phyloP scores from a whole-genome alignment of 305 asterid genomes.

The Rubia peregrina region DNA sequence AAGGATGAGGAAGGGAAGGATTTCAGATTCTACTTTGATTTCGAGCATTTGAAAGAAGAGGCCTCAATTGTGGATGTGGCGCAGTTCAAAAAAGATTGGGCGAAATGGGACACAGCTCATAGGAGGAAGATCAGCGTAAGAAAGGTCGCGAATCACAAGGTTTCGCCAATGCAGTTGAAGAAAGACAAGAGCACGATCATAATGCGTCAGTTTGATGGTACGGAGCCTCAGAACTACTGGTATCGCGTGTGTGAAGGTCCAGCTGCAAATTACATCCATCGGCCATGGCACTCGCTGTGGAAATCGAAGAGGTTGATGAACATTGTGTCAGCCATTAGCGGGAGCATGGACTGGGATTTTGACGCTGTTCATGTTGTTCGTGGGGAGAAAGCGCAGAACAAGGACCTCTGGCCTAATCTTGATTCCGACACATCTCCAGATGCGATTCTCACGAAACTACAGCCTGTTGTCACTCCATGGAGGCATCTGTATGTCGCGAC shows the following conservation, averaged over 20 bases:
- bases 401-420: conserved; percentile 68
- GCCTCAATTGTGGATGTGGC: conserved; percentile 64
- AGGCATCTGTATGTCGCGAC: conserved; percentile 84
- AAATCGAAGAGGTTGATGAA: conserved; percentile 88
- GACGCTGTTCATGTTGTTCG: conserved; percentile 90
- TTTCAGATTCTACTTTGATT: conserved; percentile 81
- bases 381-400: conserved; percentile 71
- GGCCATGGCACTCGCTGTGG: conserved; percentile 88
- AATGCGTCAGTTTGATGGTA: conserved; percentile 65
- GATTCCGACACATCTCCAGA: conserved; percentile 86
- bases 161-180: conserved; percentile 58
- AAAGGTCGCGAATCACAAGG: conserved; percentile 52
- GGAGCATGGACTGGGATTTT: conserved; percentile 97
- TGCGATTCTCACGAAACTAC: conserved; percentile 55
- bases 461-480: conserved; percentile 49
- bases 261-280: conserved; percentile 53
- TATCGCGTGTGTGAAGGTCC: conserved; percentile 92
- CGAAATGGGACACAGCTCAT: conserved; percentile 62
- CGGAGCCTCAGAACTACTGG: conserved; percentile 89
- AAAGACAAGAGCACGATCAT: conserved; percentile 68
- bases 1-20: conserved; percentile 87
- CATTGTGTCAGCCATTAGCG: conserved; percentile 81
- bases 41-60: conserved; percentile 78
- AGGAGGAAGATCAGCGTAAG: conserved; percentile 52
- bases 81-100: conserved; percentile 72